Evolutionary conservation across 2,329 filamentous ascomycete species (phyloP).

Genomic region (Xylariaceae sp.): DNA sequence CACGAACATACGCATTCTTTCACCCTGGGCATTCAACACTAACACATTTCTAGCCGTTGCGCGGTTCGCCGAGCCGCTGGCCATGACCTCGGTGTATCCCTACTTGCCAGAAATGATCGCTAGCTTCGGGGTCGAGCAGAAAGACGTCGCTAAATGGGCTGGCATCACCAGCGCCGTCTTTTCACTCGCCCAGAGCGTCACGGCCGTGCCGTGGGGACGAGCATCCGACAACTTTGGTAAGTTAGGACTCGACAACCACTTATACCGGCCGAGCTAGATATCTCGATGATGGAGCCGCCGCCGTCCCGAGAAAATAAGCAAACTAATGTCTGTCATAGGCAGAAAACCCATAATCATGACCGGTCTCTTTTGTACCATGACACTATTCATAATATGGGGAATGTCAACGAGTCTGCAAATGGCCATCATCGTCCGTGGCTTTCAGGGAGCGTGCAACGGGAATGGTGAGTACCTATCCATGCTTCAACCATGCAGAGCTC

Average conservation of each 20-base stretch:
- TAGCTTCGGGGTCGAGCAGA: conserved; percentile 64
- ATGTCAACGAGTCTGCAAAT: conserved; percentile 72
- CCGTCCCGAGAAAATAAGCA: not conserved
- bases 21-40: conserved; percentile 26
- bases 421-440: conserved; percentile 69
- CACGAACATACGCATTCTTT: conserved; percentile 24
- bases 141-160: conserved; percentile 75
- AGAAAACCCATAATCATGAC: conserved; percentile 75
- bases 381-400: conserved; percentile 75
- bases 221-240: conserved; percentile 64
- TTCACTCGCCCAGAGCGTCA: conserved; percentile 64
- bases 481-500: not conserved
- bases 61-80: conserved; percentile 69
- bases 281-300: not conserved
- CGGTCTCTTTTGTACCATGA: conserved; percentile 73
- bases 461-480: conserved; percentile 51
- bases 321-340: conserved; percentile 1
- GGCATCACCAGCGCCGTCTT: conserved; percentile 68
- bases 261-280: not conserved
- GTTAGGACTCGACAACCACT: not conserved
- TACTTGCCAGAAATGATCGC: conserved; percentile 76
- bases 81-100: conserved; percentile 67
- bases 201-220: conserved; percentile 69
- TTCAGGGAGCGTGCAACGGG: conserved; percentile 82
- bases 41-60: conserved; percentile 57